Base-by-base conservation (phyloP, 139 green algal genomes). In the Auxenochlorella pyrenoidosa region DNA sequence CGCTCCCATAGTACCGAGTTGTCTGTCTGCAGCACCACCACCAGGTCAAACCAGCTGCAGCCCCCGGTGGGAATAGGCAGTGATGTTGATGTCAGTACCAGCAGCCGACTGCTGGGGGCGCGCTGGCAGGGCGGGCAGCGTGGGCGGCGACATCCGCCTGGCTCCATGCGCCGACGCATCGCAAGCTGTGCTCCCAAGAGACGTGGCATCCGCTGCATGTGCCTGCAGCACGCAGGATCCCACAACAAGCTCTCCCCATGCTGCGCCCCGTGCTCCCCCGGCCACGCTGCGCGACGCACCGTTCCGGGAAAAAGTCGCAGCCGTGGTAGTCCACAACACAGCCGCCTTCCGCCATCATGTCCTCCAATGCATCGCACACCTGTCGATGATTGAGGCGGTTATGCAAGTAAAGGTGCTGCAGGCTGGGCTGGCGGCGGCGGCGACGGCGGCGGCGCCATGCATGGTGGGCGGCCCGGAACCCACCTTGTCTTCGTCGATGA, bases 281-380 rank as follows among this genome's bases (percentile, higher is more conserved):
- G 94, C 4, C 98, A 86, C 0, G 99, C 95, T 40, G 86, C 76
- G 98, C 95, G 86, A 98, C 99, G 95, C 96, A 99, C 72, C 98
- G 89, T 72, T 99, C 98, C 21, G 98, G 98, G 86, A 99, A 99
- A 65, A 99, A 98, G 86, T 99, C 98, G 90, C 96, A 99, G 68
- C 91, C 91, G 91, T 99, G 98, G 86, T 99, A 95, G 88, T 99
- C 98, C 34, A 99, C 94, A 1, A 99, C 76, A 77, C 88, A 92
- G 73, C 96, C 97, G 12, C 97, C 97, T 36, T 92, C 90, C 0
- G 38, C 88, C 86, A 99, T 85, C 1, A 90, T 36, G 66, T 98
- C 95, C 80, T 99, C 98, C 84, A 99, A 75, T 0, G 93, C 95
- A 87, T 99, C 98, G 51, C 92, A 95, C 24, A 99, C 93, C 96